phyloP scores from a whole-genome alignment of 176 grass and related monocot species.

The Oropetium thomaeum region DNA sequence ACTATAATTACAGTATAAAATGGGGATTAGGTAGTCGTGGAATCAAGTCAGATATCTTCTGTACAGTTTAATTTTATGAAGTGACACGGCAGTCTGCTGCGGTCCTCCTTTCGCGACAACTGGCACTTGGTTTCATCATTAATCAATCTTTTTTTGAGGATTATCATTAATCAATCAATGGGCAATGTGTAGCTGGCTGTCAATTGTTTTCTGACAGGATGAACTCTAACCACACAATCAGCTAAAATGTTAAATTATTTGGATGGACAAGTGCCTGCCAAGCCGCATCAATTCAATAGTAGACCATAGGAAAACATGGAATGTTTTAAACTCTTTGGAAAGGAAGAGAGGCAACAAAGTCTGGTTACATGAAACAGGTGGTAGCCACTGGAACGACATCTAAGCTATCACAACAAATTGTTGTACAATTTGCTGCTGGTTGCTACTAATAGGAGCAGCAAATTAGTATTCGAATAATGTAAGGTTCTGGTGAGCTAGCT shows the following conservation, averaged over 20 bases:
- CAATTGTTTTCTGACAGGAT: not conserved
- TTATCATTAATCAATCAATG: not conserved
- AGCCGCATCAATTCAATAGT: not conserved
- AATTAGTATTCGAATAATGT: not conserved
- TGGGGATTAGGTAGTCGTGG: not conserved
- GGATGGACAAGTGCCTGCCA: not conserved
- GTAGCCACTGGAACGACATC: not conserved
- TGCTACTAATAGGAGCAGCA: not conserved
- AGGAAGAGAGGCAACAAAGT: not conserved
- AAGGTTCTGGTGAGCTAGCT: not conserved
- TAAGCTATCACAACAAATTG: constrained; percentile 7
- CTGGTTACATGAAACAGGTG: not conserved
- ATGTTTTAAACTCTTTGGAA: not conserved
- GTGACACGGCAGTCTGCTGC: not conserved
- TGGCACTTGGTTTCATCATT: not conserved
- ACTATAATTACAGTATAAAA: too few species aligned
- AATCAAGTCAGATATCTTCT: not conserved
- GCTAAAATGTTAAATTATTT: not conserved
- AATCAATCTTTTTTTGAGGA: too few species aligned
- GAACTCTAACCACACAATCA: not conserved
- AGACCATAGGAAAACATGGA: not conserved
- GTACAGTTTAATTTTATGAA: not conserved
- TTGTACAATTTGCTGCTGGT: not conserved
- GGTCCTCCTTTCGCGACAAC: not conserved
- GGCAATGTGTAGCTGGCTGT: not conserved